Conservation (phyloP, 106 monocot genomes). For the Platanthera zijinensis region DNA sequence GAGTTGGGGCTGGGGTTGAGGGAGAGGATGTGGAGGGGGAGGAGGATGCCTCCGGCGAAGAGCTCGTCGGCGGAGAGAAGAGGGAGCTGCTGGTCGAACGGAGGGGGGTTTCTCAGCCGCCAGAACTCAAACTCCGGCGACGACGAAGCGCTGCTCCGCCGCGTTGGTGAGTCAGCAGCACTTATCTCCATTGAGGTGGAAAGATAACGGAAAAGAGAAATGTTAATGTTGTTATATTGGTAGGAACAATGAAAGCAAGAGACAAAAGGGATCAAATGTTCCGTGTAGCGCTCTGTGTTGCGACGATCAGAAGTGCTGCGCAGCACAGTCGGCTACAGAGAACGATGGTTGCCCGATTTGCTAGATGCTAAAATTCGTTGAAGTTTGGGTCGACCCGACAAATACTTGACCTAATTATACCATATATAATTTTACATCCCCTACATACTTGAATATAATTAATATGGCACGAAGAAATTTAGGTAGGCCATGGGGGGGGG, state of each 20-base stretch:
- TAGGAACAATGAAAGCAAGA: not conserved
- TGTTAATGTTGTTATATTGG: not conserved
- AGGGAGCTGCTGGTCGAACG: slow-evolving; percentile 7
- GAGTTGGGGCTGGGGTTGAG: not conserved
- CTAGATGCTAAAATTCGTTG: too few species aligned
- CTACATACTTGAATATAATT: too few species aligned
- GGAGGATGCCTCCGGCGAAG: slow-evolving; percentile 41
- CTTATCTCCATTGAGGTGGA: not conserved
- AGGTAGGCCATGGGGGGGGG: too few species aligned
- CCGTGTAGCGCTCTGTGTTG: not conserved
- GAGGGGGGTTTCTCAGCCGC: slow-evolving; percentile 17
- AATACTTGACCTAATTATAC: too few species aligned
- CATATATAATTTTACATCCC: too few species aligned
- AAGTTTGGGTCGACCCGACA: too few species aligned
- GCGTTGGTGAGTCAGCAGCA: not conserved
- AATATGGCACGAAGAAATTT: too few species aligned
- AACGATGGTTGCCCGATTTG: not conserved
- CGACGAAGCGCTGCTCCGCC: slow-evolving; percentile 13
- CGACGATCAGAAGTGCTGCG: not conserved
- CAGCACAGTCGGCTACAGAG: not conserved
- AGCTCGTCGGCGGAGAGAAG: slow-evolving; percentile 58
- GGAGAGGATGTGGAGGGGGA: not conserved
- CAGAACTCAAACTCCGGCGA: slow-evolving; percentile 65
- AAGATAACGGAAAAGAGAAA: not conserved
- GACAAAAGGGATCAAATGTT: not conserved